Percentiles rank a stretch among this genome's conserved stretches.
These are phyloP conservation scores for Nepenthes mirabilis DNA, from an alignment of 148 eudicot species.

Conservation along the genomic window DNA sequence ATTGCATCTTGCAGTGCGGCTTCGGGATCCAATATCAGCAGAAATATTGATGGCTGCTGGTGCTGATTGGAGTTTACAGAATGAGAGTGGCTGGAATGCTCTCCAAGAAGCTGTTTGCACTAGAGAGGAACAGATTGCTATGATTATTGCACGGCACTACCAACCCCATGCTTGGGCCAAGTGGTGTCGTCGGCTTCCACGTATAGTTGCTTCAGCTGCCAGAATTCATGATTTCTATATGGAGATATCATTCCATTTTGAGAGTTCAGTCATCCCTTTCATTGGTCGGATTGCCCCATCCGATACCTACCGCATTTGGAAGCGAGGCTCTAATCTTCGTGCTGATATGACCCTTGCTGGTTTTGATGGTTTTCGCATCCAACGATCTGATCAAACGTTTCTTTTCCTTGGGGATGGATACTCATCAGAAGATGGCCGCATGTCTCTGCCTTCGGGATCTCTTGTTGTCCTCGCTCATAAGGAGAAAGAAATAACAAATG, in stretches of 20 bases:
- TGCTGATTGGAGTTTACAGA: conserved; percentile 92
- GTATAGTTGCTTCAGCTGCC: conserved; percentile 65
- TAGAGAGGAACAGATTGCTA: conserved; percentile 77
- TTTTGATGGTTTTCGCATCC: conserved; percentile 85
- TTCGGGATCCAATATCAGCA: conserved; percentile 63
- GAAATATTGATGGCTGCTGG: conserved; percentile 84
- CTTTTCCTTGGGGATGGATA: conserved; percentile 86
- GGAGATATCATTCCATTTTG: conserved; percentile 90
- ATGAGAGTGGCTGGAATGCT: conserved; percentile 87
- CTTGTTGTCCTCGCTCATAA: conserved; percentile 74
- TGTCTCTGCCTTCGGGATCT: conserved; percentile 69
- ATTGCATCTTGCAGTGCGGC: conserved; percentile 67
- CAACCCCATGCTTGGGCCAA: conserved; percentile 94
- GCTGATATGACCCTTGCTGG: conserved; percentile 96
- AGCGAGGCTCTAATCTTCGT: conserved; percentile 80
- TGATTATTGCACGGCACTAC: conserved; percentile 78
- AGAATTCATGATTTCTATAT: conserved; percentile 83
- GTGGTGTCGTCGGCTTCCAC: conserved; percentile 90
- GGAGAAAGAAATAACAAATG: conserved; percentile 73
- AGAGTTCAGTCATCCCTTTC: conserved; percentile 87
- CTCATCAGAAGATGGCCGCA: conserved; percentile 42
- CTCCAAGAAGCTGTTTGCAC: conserved; percentile 87
- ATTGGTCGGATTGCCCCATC: conserved; percentile 86
- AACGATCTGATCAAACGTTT: conserved; percentile 81
- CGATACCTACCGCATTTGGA: conserved; percentile 85